phyloP scores from a whole-genome alignment of 2,329 filamentous ascomycete genomes.

The Cladosporium sp. region DNA sequence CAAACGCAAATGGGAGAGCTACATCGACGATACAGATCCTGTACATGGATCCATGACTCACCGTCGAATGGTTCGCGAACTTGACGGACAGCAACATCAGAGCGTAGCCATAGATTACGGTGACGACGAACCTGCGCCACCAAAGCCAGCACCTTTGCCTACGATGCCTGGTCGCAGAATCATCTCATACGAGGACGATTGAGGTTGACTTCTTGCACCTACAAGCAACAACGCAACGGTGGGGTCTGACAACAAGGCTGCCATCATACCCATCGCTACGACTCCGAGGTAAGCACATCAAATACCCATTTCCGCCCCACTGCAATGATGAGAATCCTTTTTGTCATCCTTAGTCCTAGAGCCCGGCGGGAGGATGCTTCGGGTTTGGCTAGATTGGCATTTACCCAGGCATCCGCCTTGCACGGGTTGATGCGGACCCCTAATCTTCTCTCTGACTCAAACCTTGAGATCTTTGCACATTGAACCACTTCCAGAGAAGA shows the following conservation, averaged over 20 bases:
- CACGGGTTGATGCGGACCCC: constrained; percentile 35
- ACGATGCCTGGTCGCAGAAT: neutral
- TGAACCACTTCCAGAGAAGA: neutral
- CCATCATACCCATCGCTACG: neutral
- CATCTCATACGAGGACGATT: constrained; percentile 6
- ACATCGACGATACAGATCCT: constrained; percentile 40
- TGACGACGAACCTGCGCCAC: constrained; percentile 8
- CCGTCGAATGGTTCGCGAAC: constrained; percentile 47
- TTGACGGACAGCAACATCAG: constrained; percentile 45
- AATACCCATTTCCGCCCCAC: neutral
- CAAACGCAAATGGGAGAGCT: constrained; percentile 41
- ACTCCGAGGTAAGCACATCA: neutral
- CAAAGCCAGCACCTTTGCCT: neutral
- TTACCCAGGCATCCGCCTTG: constrained; percentile 30
- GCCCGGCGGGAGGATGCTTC: constrained; percentile 25
- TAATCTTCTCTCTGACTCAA: constrained; percentile 41
- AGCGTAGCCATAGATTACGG: constrained; percentile 52
- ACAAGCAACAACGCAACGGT: too few species aligned
- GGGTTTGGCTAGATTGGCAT: constrained; percentile 33
- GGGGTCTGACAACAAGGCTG: too few species aligned
- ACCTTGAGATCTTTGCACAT: neutral
- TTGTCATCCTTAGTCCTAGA: constrained; percentile 45
- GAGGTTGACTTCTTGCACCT: neutral
- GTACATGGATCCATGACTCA: constrained; percentile 45
- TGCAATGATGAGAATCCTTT: constrained; percentile 38